Evolutionary conservation across 371 early-diverging fungal genomes (phyloP).

Genomic region (Mortierella sp.): DNA sequence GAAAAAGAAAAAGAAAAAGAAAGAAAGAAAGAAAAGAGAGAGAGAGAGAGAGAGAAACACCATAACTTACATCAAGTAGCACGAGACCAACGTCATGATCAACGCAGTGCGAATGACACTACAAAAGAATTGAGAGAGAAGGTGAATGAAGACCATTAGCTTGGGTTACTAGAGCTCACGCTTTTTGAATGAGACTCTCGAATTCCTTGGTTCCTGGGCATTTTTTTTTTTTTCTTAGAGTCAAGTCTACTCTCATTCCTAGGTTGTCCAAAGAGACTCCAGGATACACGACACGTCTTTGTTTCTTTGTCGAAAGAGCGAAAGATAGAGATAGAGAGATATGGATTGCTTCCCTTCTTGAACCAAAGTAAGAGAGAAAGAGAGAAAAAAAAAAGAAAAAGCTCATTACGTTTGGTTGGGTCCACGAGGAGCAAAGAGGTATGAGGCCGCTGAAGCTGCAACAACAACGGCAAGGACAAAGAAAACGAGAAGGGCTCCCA

Average conservation of each 20-base stretch:
- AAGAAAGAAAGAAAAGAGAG: too few relatives aligned
- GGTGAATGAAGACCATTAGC: too few relatives aligned
- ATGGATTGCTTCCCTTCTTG: too few relatives aligned
- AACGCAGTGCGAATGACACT: constrained; percentile 75
- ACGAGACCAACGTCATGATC: constrained; percentile 74
- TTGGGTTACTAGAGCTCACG: too few relatives aligned
- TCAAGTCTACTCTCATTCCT: too few relatives aligned
- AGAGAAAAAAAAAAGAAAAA: neutral
- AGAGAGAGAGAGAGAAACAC: too few relatives aligned
- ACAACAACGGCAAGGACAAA: constrained; percentile 61
- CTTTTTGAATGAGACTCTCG: neutral
- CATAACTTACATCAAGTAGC: constrained; percentile 67
- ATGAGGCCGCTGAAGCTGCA: constrained; percentile 56
- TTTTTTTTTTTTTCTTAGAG: neutral
- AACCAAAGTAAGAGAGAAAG: neutral
- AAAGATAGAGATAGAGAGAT: neutral
- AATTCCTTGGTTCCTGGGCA: neutral
- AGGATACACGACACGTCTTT: too few relatives aligned
- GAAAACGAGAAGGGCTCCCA: constrained; percentile 68
- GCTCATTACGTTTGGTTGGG: constrained; percentile 67
- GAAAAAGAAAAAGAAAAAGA: too few relatives aligned
- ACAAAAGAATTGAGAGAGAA: constrained; percentile 6
- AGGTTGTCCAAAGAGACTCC: too few relatives aligned
- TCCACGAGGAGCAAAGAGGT: constrained; percentile 66
- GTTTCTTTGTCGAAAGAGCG: too few relatives aligned